A percentile compares a stretch with the other conserved stretches of the same genome.
Conservation (phyloP, 1,139 yeast genomes). For the Candida tropicalis region DNA sequence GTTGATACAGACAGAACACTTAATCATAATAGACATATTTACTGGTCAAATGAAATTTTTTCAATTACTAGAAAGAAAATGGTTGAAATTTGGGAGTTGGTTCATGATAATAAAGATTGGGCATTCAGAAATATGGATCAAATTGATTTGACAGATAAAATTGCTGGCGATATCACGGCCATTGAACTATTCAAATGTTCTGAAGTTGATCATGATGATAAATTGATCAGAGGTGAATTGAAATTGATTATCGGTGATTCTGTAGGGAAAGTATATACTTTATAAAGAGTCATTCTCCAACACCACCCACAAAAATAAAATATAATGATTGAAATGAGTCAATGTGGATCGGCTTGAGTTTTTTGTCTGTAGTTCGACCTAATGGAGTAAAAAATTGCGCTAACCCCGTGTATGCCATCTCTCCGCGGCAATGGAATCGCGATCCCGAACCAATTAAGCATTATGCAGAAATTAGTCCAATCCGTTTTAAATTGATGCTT, state of each 20-base stretch:
- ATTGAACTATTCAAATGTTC: slow-evolving; percentile 32
- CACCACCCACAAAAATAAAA: too few relatives aligned
- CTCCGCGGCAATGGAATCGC: neutral
- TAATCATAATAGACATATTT: slow-evolving; percentile 31
- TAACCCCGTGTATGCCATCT: too few relatives aligned
- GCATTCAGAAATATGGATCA: slow-evolving; percentile 20
- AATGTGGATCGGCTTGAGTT: too few relatives aligned
- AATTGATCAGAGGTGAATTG: slow-evolving; percentile 35
- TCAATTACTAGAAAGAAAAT: slow-evolving; percentile 27
- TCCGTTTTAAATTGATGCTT: too few relatives aligned
- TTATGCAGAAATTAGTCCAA: too few relatives aligned
- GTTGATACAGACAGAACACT: slow-evolving; percentile 29
- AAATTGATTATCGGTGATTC: slow-evolving; percentile 41
- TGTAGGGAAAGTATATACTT: slow-evolving; percentile 38
- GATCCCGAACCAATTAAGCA: neutral
- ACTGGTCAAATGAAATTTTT: slow-evolving; percentile 43
- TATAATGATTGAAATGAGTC: too few relatives aligned
- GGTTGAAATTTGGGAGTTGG: slow-evolving; percentile 31
- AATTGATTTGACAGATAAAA: slow-evolving; percentile 19
- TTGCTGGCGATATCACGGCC: slow-evolving; percentile 27
- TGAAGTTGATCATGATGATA: slow-evolving; percentile 41
- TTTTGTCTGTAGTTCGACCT: too few relatives aligned
- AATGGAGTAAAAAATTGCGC: too few relatives aligned
- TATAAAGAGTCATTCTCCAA: too few relatives aligned
- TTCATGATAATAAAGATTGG: slow-evolving; percentile 26